Percentiles rank a stretch among this genome's conserved stretches.
Conservation (phyloP, 208 protist species). For the Leishmania guyanensis region DNA sequence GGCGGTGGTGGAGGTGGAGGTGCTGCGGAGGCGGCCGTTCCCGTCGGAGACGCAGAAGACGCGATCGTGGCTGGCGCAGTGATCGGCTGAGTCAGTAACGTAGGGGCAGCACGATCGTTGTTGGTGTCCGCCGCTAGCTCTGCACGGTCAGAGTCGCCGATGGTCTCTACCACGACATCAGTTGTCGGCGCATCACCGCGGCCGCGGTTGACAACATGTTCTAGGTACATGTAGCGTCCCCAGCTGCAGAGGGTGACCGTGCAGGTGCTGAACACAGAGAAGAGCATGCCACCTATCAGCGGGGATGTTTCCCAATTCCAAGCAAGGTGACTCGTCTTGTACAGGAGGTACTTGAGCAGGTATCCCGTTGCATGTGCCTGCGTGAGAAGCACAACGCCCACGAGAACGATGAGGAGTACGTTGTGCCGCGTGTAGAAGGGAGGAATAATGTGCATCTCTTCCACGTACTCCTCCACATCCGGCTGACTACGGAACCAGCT, state of each 20-base stretch:
- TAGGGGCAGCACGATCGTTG: neutral
- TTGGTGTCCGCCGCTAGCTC: neutral
- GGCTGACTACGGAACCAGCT: constrained; percentile 58
- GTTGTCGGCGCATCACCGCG: constrained; percentile 1
- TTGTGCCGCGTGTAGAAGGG: constrained; percentile 63
- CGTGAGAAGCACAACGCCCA: constrained; percentile 38
- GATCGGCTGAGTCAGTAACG: neutral
- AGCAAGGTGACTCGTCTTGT: constrained; percentile 50
- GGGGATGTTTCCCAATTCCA: constrained; percentile 85
- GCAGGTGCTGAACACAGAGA: constrained; percentile 30
- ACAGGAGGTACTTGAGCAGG: constrained; percentile 69
- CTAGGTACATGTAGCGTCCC: constrained; percentile 19
- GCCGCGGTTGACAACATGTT: constrained; percentile 1
- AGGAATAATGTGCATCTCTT: constrained; percentile 50
- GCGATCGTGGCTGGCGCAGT: neutral
- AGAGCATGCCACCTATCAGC: constrained; percentile 53
- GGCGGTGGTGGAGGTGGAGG: neutral
- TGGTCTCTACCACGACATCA: constrained; percentile 16
- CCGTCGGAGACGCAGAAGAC: neutral
- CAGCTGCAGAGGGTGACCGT: constrained; percentile 21
- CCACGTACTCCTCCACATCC: constrained; percentile 55
- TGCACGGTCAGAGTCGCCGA: neutral
- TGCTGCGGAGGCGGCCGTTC: neutral
- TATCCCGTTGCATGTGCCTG: constrained; percentile 62
- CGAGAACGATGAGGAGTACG: constrained; percentile 31